These are phyloP conservation scores for Tulasnella sp. DNA, from an alignment of 768 basidiomycete genomes.

Conservation along the genomic window DNA sequence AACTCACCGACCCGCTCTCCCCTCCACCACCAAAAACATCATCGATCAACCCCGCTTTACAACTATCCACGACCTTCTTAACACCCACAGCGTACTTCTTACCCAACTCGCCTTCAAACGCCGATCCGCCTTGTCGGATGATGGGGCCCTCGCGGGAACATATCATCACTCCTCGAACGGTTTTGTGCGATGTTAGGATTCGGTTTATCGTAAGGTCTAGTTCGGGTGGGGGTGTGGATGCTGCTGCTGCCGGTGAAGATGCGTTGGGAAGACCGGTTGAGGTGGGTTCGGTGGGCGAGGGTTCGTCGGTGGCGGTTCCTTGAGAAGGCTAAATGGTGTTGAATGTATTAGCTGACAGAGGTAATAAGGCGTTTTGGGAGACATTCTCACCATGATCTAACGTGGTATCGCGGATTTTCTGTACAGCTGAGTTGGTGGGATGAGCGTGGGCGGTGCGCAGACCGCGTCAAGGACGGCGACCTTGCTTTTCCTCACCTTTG, in stretches of 20 bases:
- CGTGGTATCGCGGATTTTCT: too few relatives aligned
- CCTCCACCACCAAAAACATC: constrained; percentile 48
- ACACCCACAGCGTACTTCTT: constrained; percentile 65
- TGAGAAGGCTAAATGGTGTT: constrained; percentile 10
- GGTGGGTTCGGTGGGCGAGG: neutral
- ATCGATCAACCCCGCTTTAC: constrained; percentile 61
- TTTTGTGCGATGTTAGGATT: constrained; percentile 68
- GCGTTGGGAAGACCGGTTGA: neutral
- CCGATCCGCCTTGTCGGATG: constrained; percentile 73
- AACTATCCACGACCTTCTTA: constrained; percentile 66
- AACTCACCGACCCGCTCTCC: constrained; percentile 51
- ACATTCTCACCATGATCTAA: too few relatives aligned
- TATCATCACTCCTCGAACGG: constrained; percentile 81
- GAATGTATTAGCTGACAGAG: neutral
- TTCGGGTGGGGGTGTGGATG: constrained; percentile 66
- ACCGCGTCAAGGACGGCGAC: too few relatives aligned
- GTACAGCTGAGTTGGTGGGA: too few relatives aligned
- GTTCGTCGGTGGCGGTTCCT: constrained; percentile 7
- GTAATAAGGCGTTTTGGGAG: neutral
- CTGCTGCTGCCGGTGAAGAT: neutral
- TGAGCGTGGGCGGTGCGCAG: too few relatives aligned
- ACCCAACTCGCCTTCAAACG: constrained; percentile 81
- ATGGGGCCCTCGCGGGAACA: constrained; percentile 56
- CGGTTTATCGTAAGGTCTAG: constrained; percentile 71
- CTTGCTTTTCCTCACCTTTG: too few relatives aligned